Evolutionary conservation across 2,329 filamentous ascomycete genomes (phyloP).

Genomic region (Penicillium sp.): DNA sequence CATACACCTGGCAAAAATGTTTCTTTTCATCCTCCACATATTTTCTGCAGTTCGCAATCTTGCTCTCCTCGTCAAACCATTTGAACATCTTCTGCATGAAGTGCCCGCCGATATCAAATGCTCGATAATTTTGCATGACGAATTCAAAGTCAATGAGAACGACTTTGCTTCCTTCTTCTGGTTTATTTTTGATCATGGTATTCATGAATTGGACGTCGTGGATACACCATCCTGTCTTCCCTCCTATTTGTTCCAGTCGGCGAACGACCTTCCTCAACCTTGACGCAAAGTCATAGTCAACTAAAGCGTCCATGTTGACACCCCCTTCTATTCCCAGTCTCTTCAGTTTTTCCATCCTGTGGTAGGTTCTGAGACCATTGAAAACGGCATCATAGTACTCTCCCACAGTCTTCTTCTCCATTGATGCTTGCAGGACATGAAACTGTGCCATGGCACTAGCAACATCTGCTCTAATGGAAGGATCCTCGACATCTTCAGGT

Average conservation of each 20-base stretch:
- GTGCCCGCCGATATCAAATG: constrained; percentile 24
- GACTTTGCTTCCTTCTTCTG: constrained; percentile 20
- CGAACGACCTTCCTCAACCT: constrained; percentile 12
- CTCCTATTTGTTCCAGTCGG: constrained; percentile 15
- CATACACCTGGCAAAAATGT: constrained; percentile 25
- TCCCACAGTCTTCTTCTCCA: constrained; percentile 2
- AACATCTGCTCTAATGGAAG: constrained; percentile 18
- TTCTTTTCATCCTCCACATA: constrained; percentile 23
- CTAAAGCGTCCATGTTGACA: constrained; percentile 19
- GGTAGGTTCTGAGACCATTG: constrained; percentile 12
- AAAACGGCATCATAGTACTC: constrained; percentile 13
- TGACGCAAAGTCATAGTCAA: constrained; percentile 21
- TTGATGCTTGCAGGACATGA: constrained; percentile 12
- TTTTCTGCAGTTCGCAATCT: constrained; percentile 18
- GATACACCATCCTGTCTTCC: constrained; percentile 24
- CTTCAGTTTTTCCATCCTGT: constrained; percentile 22
- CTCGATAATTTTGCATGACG: constrained; percentile 24
- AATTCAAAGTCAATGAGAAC: constrained; percentile 25
- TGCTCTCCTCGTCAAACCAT: constrained; percentile 24
- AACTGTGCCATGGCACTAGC: constrained; percentile 16
- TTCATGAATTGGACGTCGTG: constrained; percentile 28
- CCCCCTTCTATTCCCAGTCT: constrained; percentile 19
- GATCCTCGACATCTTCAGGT: constrained; percentile 22
- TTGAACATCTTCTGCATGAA: constrained; percentile 30
- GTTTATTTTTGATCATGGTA: constrained; percentile 19